A percentile compares a stretch with the other conserved stretches of the same genome.
Evolutionary conservation across 352 stramenopile genomes (phyloP).

Genomic region (Phytophthora sansomeana): DNA sequence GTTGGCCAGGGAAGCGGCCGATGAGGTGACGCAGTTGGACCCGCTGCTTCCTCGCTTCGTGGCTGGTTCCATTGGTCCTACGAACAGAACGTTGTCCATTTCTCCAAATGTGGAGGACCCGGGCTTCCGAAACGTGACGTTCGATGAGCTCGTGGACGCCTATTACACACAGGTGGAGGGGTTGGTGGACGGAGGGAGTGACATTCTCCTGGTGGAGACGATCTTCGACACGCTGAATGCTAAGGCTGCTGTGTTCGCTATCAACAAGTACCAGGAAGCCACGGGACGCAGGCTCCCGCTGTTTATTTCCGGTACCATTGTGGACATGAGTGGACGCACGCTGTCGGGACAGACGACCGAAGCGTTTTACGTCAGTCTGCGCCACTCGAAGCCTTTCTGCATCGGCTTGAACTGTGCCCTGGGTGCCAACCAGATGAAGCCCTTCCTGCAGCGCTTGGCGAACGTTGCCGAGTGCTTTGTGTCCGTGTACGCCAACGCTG

Average conservation of each 20-base stretch:
- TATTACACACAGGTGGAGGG: constrained; percentile 97
- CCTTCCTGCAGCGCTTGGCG: constrained; percentile 93
- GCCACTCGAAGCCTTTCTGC: constrained; percentile 97
- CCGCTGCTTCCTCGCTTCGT: constrained; percentile 96
- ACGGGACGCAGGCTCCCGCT: constrained; percentile 92
- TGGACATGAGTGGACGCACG: constrained; percentile 97
- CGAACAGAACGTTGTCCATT: constrained; percentile 96
- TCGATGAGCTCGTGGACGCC: constrained; percentile 96
- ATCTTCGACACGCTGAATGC: constrained; percentile 99
- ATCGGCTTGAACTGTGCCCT: constrained; percentile 98
- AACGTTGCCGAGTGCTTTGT: constrained; percentile 97
- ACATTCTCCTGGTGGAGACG: constrained; percentile 98
- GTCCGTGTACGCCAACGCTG: constrained; percentile 97
- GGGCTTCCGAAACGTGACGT: constrained; percentile 95
- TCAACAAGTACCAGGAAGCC: constrained; percentile 94
- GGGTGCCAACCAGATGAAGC: constrained; percentile 96
- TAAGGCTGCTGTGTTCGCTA: constrained; percentile 96
- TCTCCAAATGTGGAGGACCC: constrained; percentile 96
- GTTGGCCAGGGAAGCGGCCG: constrained; percentile 92
- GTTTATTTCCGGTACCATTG: constrained; percentile 97
- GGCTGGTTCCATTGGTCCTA: constrained; percentile 95
- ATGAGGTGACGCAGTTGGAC: constrained; percentile 94
- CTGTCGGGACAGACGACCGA: constrained; percentile 97
- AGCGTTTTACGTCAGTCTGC: constrained; percentile 96
- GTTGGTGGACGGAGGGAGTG: constrained; percentile 94